Conservation (phyloP, 2,329 filamentous ascomycete genomes). For the Trichoderma arundinaceum region DNA sequence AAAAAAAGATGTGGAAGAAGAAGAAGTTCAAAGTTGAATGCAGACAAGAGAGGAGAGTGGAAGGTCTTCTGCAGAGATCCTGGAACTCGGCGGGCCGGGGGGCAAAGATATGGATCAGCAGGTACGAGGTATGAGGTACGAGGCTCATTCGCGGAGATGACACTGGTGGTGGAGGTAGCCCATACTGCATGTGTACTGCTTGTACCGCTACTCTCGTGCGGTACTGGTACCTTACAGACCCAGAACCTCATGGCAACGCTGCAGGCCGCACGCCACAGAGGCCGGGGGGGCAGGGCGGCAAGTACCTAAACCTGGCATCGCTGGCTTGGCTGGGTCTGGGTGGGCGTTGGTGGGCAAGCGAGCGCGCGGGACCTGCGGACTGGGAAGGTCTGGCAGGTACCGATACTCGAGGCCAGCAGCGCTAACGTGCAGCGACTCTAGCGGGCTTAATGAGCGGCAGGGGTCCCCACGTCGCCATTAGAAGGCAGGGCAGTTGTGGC, state of each 20-base stretch:
- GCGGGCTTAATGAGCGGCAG: conserved; percentile 21
- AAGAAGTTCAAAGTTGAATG: conserved; percentile 24
- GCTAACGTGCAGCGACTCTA: conserved; percentile 21
- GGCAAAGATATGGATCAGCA: conserved; percentile 21
- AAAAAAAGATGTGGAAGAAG: conserved; percentile 15
- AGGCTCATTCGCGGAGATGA: conserved; percentile 12
- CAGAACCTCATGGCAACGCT: conserved; percentile 28
- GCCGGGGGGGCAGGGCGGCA: conserved; percentile 9
- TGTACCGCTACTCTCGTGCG: conserved; percentile 12
- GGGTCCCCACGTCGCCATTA: conserved; percentile 25
- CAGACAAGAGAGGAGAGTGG: conserved; percentile 24
- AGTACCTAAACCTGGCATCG: conserved; percentile 13
- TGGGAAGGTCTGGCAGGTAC: background rate
- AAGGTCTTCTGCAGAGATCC: conserved; percentile 25
- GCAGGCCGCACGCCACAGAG: conserved; percentile 22
- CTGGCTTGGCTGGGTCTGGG: background rate
- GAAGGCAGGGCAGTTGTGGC: background rate
- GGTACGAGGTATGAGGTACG: conserved; percentile 29
- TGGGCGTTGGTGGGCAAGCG: background rate
- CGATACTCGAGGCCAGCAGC: conserved; percentile 5
- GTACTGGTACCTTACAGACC: conserved; percentile 10
- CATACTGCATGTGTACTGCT: background rate
- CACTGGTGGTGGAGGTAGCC: conserved; percentile 3
- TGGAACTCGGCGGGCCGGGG: conserved; percentile 22
- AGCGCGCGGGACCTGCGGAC: background rate